Conservation (phyloP, 139 green algal genomes). For the Nannochloris sp. region DNA sequence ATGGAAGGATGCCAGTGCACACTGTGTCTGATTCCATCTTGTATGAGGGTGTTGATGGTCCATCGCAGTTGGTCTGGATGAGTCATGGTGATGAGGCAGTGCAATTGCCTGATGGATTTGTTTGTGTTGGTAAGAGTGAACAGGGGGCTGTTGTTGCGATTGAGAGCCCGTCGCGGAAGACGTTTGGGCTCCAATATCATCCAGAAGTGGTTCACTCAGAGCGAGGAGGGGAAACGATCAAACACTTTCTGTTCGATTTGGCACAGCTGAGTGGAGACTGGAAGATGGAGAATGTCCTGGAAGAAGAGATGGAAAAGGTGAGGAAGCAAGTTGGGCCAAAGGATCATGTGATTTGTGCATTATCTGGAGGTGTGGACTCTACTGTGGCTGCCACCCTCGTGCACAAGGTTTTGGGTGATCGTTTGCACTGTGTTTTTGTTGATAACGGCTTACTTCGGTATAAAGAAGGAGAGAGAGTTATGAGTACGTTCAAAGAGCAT, state of each 20-base stretch:
- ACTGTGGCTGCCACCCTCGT: constrained; percentile 94
- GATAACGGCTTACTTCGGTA: constrained; percentile 95
- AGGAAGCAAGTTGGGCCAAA: constrained; percentile 61
- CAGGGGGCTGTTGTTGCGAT: constrained; percentile 90
- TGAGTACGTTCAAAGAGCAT: constrained; percentile 90
- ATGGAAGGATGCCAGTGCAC: constrained; percentile 88
- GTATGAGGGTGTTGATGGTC: constrained; percentile 42
- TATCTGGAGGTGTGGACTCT: constrained; percentile 94
- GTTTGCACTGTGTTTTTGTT: constrained; percentile 98
- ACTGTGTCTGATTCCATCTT: constrained; percentile 48
- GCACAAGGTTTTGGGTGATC: constrained; percentile 89
- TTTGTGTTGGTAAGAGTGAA: constrained; percentile 62
- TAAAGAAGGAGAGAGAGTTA: constrained; percentile 89
- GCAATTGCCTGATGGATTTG: constrained; percentile 83
- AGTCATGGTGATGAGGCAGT: constrained; percentile 90
- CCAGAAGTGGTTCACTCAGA: constrained; percentile 92
- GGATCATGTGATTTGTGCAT: constrained; percentile 94
- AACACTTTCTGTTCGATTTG: constrained; percentile 84
- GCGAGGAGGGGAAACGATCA: constrained; percentile 68
- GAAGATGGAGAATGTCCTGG: constrained; percentile 92
- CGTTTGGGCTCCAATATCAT: constrained; percentile 97
- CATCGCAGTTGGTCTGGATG: constrained; percentile 91
- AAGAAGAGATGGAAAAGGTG: constrained; percentile 80
- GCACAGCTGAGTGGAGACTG: constrained; percentile 65
- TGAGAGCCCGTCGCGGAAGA: constrained; percentile 57